Evolutionary conservation across 768 basidiomycete species (phyloP).

Genomic region (Leccinum imitatum): DNA sequence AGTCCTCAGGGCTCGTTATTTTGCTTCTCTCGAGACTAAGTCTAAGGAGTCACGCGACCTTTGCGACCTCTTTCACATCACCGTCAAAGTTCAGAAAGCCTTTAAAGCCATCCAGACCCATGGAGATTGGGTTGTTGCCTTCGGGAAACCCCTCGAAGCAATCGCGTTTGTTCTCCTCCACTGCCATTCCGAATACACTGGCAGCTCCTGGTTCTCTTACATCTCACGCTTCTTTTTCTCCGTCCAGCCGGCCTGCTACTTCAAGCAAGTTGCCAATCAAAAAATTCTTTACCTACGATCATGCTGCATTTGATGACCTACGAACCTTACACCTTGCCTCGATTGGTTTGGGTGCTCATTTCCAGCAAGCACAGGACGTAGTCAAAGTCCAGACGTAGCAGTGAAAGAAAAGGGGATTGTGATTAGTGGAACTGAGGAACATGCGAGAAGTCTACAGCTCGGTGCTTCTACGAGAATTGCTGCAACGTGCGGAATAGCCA

Average conservation of each 20-base stretch:
- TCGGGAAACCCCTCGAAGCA: not conserved
- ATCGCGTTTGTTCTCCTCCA: not conserved
- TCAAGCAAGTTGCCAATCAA: constrained; percentile 40
- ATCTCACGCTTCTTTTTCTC: not conserved
- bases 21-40: no score
- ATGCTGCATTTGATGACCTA: not conserved
- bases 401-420: not conserved
- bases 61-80: no score
- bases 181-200: not conserved
- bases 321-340: not conserved
- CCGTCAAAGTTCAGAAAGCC: no score
- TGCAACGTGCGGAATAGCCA: not conserved
- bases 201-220: not conserved
- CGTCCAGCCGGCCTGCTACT: not conserved
- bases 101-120: no score
- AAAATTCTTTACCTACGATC: not conserved
- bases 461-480: not conserved
- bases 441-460: not conserved
- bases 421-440: not conserved
- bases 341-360: not conserved
- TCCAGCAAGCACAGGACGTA: not conserved
- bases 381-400: no score
- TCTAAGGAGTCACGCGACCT: no score
- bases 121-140: no score
- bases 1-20: no score